phyloP scores from a whole-genome alignment of 1,284 basidiomycete genomes.

The Melampsora medusae region DNA sequence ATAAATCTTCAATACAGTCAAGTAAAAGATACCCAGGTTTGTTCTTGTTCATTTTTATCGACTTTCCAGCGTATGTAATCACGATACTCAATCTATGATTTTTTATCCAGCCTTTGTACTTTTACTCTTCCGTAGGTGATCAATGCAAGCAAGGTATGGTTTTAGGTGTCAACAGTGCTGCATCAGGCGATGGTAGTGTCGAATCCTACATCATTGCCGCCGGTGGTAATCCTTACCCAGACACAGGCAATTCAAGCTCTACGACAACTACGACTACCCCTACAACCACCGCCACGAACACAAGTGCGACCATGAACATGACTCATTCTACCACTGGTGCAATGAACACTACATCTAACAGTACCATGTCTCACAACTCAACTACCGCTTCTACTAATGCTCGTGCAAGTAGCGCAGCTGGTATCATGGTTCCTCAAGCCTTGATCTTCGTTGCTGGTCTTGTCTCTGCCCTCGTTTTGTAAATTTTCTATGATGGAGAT shows the following conservation, averaged over 20 bases:
- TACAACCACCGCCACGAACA: background rate
- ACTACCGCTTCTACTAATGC: background rate
- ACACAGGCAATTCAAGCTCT: constrained; percentile 14
- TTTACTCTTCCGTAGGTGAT: constrained; percentile 40
- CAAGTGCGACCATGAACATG: background rate
- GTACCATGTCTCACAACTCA: constrained; percentile 1
- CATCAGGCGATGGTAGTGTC: constrained; percentile 16
- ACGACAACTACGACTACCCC: background rate
- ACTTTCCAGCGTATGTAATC: too few relatives aligned
- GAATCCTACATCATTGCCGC: constrained; percentile 33
- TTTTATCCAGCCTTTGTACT: constrained; percentile 27
- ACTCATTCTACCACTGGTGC: background rate
- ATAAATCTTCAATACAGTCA: constrained; percentile 8
- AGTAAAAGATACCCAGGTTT: constrained; percentile 32
- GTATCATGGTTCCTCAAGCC: too few relatives aligned
- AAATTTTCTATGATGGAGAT: too few relatives aligned
- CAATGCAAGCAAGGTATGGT: constrained; percentile 42
- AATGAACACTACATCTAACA: constrained; percentile 4
- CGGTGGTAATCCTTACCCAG: constrained; percentile 26
- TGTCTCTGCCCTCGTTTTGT: too few relatives aligned
- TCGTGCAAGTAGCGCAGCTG: too few relatives aligned
- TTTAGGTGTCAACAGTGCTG: constrained; percentile 27
- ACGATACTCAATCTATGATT: background rate
- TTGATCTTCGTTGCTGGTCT: too few relatives aligned
- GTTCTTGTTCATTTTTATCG: background rate